A percentile compares a stretch with the other conserved stretches of the same genome.
Conservation (phyloP, 805 yeast species). For the Candida easanensis region DNA sequence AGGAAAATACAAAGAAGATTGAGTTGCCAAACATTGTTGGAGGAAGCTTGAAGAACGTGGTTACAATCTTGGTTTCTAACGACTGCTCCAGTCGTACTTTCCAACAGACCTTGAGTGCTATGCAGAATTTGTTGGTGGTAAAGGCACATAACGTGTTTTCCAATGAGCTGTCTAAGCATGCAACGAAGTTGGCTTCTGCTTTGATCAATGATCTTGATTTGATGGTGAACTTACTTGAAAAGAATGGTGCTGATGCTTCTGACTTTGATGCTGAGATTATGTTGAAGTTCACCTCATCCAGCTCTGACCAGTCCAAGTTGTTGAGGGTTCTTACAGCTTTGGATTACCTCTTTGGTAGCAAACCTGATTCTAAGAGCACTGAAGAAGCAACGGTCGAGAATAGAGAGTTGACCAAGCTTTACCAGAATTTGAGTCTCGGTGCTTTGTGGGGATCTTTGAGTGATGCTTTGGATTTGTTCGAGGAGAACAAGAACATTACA, state of each 20-base stretch:
- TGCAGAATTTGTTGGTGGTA: constrained; percentile 69
- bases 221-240: constrained; percentile 9
- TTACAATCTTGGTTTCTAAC: constrained; percentile 68
- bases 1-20: constrained; percentile 25
- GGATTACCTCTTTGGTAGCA: constrained; percentile 64
- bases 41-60: constrained; percentile 56
- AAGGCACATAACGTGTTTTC: constrained; percentile 66
- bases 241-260: constrained; percentile 30
- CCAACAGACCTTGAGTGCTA: constrained; percentile 76
- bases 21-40: constrained; percentile 65
- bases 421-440: constrained; percentile 67
- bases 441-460: constrained; percentile 83
- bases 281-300: constrained; percentile 68
- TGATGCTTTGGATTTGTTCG: constrained; percentile 63
- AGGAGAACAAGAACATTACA: constrained; percentile 51
- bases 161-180: constrained; percentile 59
- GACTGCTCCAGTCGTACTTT: constrained; percentile 85
- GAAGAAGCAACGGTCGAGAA: constrained; percentile 18
- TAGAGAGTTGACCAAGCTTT: constrained; percentile 55
- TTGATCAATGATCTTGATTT: constrained; percentile 54
- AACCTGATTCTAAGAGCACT: constrained; percentile 23
- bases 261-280: constrained; percentile 55
- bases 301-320: constrained; percentile 87
- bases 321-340: constrained; percentile 82
- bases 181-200: constrained; percentile 53